Conservation (phyloP, 2,329 filamentous ascomycete genomes). For the Trichoderma sp. region DNA sequence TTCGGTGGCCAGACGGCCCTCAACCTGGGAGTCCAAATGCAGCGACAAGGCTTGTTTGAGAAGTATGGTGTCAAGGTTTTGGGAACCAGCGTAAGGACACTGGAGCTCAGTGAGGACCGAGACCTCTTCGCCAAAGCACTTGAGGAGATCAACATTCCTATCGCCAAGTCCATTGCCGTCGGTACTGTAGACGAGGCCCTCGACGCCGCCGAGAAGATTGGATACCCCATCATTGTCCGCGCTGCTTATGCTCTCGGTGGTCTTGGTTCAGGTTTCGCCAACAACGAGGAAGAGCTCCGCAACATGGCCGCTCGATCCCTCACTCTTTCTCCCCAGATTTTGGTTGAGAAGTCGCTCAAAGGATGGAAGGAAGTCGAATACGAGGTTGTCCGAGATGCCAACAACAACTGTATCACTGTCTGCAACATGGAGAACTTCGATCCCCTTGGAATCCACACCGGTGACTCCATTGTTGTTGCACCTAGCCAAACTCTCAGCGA, state of each 20-base stretch:
- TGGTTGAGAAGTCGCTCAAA: constrained; percentile 98
- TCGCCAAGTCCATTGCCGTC: constrained; percentile 94
- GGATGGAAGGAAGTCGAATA: constrained; percentile 99
- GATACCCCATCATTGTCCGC: constrained; percentile 97
- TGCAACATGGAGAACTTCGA: constrained; percentile 89
- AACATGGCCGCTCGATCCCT: constrained; percentile 92
- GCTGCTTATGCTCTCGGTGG: constrained; percentile 96
- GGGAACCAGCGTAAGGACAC: constrained; percentile 89
- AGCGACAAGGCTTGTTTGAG: constrained; percentile 92
- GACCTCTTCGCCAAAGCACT: constrained; percentile 95
- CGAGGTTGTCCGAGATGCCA: constrained; percentile 93
- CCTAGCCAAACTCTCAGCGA: constrained; percentile 96
- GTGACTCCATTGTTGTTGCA: constrained; percentile 97
- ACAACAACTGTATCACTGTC: constrained; percentile 98
- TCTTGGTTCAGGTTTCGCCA: constrained; percentile 93
- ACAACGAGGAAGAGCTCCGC: constrained; percentile 89
- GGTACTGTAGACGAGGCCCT: constrained; percentile 90
- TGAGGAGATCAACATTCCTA: constrained; percentile 96
- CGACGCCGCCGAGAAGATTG: constrained; percentile 80
- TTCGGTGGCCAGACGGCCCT: constrained; percentile 97
- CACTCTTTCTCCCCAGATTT: constrained; percentile 90
- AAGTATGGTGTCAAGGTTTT: constrained; percentile 95
- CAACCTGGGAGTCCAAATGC: constrained; percentile 96
- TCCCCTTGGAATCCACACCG: constrained; percentile 94
- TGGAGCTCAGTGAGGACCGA: constrained; percentile 94